Evolutionary conservation across 2,329 filamentous ascomycete genomes (phyloP), one percentile per base, ranked within the genome.

Genomic region (Pleurostoma richardsiae): DNA sequence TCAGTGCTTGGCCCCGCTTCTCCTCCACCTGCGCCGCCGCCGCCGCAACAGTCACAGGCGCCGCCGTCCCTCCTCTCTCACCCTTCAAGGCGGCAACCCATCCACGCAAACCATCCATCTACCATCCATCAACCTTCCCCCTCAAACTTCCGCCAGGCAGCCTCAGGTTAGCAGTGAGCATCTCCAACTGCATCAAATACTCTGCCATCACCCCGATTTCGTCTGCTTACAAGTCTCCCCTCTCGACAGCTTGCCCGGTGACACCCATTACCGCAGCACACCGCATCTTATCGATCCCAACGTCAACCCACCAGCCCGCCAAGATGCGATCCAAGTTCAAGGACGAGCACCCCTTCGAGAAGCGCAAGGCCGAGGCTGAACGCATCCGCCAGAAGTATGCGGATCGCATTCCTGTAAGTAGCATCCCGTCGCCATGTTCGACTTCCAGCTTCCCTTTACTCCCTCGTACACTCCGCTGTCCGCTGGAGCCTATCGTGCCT

Each of bases 321-420:
- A 89, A 65, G 58, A 96, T 96, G 90, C 88, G 91, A 68, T 95
- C 90, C 80, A 97, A 97, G 84, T 99, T 99, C 75, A 99, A 99
- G 90, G 94, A 99, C 85, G 94, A 97, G 83, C 94, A 97, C 72
- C 90, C 90, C 62, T 97, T 97, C 70, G 94, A 97, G 86, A 99
- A 99, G 89, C 90, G 94, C 77, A 96, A 97, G 89, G 94, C 94
- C 57, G 94, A 99, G 77, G 94, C 94, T 68, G 94, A 99, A 80
- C 91, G 94, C 71, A 96, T 96, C 70, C 90, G 94, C 59, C 91
- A 96, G 79, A 99, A 99, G 76, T 99, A 99, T 70, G 85, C 90
- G 59, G 94, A 99, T 71, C 90, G 94, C 62, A 99, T 99, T 73
- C 94, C 94, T 44, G 94, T 96, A 83, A 69, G 90, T 83, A 50